Conservation (phyloP, 2,329 filamentous ascomycete species). For the Paecilomyces dactylethromorphus region DNA sequence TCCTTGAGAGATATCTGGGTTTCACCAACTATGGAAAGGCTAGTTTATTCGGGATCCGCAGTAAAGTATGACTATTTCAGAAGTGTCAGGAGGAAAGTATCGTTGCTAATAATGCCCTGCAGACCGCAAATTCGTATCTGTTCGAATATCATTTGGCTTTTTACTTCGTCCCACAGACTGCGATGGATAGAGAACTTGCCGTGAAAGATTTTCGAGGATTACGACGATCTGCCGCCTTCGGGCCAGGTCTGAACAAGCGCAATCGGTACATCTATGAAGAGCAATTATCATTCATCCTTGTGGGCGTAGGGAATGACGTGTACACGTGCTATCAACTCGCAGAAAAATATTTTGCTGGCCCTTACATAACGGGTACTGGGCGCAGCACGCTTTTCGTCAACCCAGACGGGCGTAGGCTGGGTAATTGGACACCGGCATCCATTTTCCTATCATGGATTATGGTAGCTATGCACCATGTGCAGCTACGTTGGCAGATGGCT, state of each 20-base stretch:
- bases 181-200: background rate
- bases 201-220: conserved; percentile 2
- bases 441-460: conserved; percentile 5
- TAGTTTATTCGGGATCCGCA: conserved; percentile 2
- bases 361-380: conserved; percentile 1
- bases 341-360: conserved; percentile 3
- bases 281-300: conserved; percentile 3
- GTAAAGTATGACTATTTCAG: conserved; percentile 1
- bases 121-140: conserved; percentile 3
- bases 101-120: background rate
- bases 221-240: conserved; percentile 4
- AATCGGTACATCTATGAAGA: conserved; percentile 6
- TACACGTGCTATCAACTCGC: conserved; percentile 5
- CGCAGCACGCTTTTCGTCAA: background rate
- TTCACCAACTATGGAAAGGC: conserved; percentile 4
- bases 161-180: conserved; percentile 3
- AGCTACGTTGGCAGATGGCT: conserved; percentile 5
- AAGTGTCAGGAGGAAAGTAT: background rate
- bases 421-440: conserved; percentile 3
- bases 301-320: conserved; percentile 2
- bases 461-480: conserved; percentile 3
- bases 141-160: conserved; percentile 7
- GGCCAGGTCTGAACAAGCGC: conserved; percentile 1
- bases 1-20: conserved; percentile 1
- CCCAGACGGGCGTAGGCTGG: background rate